A percentile compares a stretch with the other conserved stretches of the same genome.
Evolutionary conservation across 441 rosid genomes (phyloP).

Genomic region (Corymbia calophylla): DNA sequence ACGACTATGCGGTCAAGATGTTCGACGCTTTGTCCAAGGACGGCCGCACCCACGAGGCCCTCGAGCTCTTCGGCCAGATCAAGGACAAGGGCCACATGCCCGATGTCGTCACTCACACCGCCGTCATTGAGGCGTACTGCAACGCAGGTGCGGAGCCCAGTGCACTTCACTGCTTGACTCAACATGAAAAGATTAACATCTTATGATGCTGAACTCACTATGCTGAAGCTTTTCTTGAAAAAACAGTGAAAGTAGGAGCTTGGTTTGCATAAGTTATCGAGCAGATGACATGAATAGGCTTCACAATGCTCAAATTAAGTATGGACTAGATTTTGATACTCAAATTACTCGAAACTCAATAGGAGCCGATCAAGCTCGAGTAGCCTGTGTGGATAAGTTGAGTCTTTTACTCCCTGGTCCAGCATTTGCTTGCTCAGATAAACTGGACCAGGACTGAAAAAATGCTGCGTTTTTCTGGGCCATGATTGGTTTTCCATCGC

Average conservation of each 20-base stretch:
- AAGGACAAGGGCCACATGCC: constrained; percentile 65
- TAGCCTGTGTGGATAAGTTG: neutral
- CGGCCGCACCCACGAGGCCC: constrained; percentile 67
- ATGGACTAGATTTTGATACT: neutral
- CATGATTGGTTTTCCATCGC: too few relatives aligned
- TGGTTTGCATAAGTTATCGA: neutral
- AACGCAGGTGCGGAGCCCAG: constrained; percentile 26
- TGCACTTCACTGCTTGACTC: neutral
- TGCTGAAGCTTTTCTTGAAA: neutral
- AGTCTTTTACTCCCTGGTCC: neutral
- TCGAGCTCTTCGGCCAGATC: constrained; percentile 57
- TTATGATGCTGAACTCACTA: neutral
- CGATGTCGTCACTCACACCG: constrained; percentile 65
- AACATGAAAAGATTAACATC: neutral
- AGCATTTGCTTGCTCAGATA: neutral
- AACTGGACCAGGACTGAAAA: too few relatives aligned
- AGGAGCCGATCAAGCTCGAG: neutral
- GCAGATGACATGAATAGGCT: neutral
- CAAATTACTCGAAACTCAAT: neutral
- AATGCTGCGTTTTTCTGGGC: too few relatives aligned
- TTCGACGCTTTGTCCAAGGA: constrained; percentile 77
- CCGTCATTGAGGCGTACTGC: constrained; percentile 62
- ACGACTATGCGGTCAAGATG: constrained; percentile 62
- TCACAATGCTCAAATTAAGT: neutral
- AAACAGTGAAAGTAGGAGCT: neutral